Conservation (phyloP, 2,329 filamentous ascomycete genomes). For the Dactylellina haptotyla region DNA sequence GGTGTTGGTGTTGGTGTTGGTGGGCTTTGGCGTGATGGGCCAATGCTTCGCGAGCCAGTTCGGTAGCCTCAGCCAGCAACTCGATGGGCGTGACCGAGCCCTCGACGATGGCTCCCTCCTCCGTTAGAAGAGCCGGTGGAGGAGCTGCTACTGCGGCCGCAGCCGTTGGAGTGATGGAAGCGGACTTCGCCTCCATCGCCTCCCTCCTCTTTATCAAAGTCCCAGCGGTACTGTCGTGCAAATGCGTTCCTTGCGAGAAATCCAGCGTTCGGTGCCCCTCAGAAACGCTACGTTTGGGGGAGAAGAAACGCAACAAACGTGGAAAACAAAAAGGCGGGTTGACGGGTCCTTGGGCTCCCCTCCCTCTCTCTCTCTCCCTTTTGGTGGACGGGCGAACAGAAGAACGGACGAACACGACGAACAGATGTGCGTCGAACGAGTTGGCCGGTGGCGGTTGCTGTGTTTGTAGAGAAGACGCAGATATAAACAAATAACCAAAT, state of each 20-base stretch:
- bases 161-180: constrained; percentile 12
- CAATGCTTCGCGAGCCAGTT: constrained; percentile 53
- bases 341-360: no score
- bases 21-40: constrained; percentile 30
- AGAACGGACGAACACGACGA: no score
- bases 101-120: constrained; percentile 17
- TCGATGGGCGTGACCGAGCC: constrained; percentile 39
- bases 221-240: background rate
- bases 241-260: no score
- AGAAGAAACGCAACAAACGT: background rate
- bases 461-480: background rate
- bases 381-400: no score
- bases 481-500: constrained; percentile 15
- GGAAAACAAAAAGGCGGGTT: background rate
- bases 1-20: background rate
- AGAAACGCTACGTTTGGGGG: no score
- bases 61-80: constrained; percentile 46
- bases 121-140: constrained; percentile 1
- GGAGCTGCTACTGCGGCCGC: background rate
- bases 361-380: no score
- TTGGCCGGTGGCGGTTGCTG: background rate
- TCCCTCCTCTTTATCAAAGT: background rate
- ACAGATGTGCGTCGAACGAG: background rate
- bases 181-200: constrained; percentile 39
- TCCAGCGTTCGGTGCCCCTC: background rate